A percentile compares a stretch with the other conserved stretches of the same genome.
Evolutionary conservation across 768 basidiomycete species (phyloP).

Genomic region (Leccinum fibrillosum): DNA sequence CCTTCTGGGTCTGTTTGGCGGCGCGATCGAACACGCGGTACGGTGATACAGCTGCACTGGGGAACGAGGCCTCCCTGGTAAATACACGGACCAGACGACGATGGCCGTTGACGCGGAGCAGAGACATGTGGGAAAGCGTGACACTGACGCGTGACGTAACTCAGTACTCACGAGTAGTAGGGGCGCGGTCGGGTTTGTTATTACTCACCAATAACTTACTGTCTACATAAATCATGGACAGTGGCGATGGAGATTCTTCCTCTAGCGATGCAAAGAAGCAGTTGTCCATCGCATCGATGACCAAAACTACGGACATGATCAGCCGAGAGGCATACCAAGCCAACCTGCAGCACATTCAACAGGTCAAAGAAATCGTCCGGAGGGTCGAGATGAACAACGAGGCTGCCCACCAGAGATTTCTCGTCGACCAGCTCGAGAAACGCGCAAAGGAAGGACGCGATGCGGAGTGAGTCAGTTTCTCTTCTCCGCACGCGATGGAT

Average conservation of each 20-base stretch:
- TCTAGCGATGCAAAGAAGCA: slow-evolving; percentile 9
- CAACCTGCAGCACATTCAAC: slow-evolving; percentile 24
- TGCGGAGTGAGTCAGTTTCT: slow-evolving; percentile 38
- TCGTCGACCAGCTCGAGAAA: slow-evolving; percentile 33
- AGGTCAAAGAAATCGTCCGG: slow-evolving; percentile 27
- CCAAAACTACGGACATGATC: slow-evolving; percentile 21
- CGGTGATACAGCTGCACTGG: slow-evolving; percentile 36
- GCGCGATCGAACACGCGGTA: slow-evolving; percentile 87
- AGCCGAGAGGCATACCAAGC: slow-evolving; percentile 21
- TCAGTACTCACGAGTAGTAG: background rate
- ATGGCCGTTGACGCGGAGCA: slow-evolving; percentile 3
- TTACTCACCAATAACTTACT: no score
- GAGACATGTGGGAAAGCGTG: slow-evolving; percentile 18
- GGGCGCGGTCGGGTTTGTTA: background rate
- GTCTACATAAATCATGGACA: slow-evolving; percentile 15
- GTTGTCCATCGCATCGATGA: slow-evolving; percentile 21
- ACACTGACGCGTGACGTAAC: slow-evolving; percentile 17
- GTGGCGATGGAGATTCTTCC: background rate
- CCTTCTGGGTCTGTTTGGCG: slow-evolving; percentile 73
- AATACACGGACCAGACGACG: slow-evolving; percentile 36
- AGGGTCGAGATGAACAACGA: slow-evolving; percentile 40
- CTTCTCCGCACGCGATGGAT: background rate
- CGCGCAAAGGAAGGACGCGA: slow-evolving; percentile 42
- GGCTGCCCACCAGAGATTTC: slow-evolving; percentile 35
- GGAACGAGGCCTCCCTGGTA: slow-evolving; percentile 45